Evolutionary conservation across 371 early-diverging fungal genomes (phyloP).

Genomic region (Mucor mucedo): DNA sequence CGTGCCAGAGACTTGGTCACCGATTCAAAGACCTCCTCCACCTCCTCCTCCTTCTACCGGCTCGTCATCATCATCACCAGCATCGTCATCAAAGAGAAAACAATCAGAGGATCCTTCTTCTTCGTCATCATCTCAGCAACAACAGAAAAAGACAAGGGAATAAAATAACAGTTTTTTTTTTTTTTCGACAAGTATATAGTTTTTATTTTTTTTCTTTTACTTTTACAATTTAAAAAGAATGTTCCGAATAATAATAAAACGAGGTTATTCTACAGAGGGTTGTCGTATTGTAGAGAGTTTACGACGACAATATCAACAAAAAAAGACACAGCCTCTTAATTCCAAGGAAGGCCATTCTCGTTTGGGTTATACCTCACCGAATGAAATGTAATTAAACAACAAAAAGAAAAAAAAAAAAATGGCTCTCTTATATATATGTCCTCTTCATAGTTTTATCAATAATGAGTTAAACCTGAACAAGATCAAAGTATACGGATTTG

Average conservation of each 20-base stretch:
- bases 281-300: conserved; percentile 18
- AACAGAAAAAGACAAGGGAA: neutral
- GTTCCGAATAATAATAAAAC: conserved; percentile 14
- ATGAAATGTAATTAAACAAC: conserved; percentile 19
- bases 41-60: neutral
- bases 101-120: neutral
- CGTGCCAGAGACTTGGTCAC: neutral
- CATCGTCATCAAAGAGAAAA: neutral
- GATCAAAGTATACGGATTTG: conserved; percentile 56
- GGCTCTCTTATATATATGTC: neutral
- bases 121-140: neutral
- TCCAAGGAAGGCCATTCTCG: conserved; percentile 14
- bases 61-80: neutral
- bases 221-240: neutral
- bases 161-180: neutral
- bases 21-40: neutral
- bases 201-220: neutral
- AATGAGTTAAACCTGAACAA: conserved; percentile 50
- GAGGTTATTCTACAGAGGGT: conserved; percentile 8
- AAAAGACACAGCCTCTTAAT: conserved; percentile 31
- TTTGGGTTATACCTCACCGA: conserved; percentile 23
- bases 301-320: conserved; percentile 25
- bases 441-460: conserved; percentile 46
- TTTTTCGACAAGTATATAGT: neutral
- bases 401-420: neutral